These are phyloP conservation scores for Candida incommunis DNA, from an alignment of 805 yeast genomes.

Conservation along the genomic window DNA sequence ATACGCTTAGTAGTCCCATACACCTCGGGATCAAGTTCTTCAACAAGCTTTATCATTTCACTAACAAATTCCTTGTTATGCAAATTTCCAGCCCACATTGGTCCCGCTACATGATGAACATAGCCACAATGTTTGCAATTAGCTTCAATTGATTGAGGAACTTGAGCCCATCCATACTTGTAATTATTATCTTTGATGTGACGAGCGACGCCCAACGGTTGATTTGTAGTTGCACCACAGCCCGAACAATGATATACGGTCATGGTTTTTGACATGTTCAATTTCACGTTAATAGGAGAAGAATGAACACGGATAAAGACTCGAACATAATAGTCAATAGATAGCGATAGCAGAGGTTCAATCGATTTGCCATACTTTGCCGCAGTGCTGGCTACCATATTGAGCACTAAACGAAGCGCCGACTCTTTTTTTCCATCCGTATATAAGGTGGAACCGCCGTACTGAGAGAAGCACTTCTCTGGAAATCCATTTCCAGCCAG, in stretches of 20 bases:
- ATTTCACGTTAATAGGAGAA: constrained; percentile 71
- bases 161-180: constrained; percentile 52
- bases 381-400: constrained; percentile 65
- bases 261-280: constrained; percentile 64
- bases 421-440: constrained; percentile 86
- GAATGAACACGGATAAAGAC: constrained; percentile 66
- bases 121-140: constrained; percentile 59
- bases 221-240: constrained; percentile 60
- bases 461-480: constrained; percentile 87
- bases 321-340: constrained; percentile 88
- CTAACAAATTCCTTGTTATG: constrained; percentile 59
- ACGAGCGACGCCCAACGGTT: constrained; percentile 46
- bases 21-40: constrained; percentile 33
- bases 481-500: constrained; percentile 94
- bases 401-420: constrained; percentile 73
- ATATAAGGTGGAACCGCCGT: constrained; percentile 85
- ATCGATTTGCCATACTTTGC: constrained; percentile 79
- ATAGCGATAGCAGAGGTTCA: constrained; percentile 73
- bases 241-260: constrained; percentile 73
- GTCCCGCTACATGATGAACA: constrained; percentile 75
- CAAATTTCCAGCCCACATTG: constrained; percentile 83
- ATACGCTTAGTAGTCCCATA: constrained; percentile 78
- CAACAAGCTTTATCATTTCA: constrained; percentile 42
- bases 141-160: constrained; percentile 39
- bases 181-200: constrained; percentile 7